These are phyloP conservation scores for Artemisia tridentata DNA, from an alignment of 129 eudicot genomes.

Conservation along the genomic window DNA sequence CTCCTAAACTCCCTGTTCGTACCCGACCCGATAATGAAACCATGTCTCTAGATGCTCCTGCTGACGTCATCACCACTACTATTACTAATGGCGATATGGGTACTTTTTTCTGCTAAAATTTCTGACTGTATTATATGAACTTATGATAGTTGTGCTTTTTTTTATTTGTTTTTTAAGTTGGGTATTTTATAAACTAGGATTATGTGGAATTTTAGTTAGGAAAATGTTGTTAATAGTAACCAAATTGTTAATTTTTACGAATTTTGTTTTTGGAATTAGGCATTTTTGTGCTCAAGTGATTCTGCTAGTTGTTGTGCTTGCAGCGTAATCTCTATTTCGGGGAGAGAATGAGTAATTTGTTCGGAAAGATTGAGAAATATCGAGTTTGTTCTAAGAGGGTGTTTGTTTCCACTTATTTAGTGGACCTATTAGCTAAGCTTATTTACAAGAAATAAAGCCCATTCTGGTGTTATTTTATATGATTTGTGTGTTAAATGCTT, in stretches of 20 bases:
- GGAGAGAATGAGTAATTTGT: too few species aligned
- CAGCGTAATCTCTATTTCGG: too few species aligned
- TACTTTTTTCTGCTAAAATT: not conserved
- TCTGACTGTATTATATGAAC: not conserved
- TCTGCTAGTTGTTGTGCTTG: not conserved
- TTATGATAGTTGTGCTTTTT: too few species aligned
- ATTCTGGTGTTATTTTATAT: too few species aligned
- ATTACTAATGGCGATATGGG: constrained; percentile 35
- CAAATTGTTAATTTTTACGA: not conserved
- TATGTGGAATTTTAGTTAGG: not conserved
- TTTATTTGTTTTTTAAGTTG: not conserved
- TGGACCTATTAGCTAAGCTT: not conserved
- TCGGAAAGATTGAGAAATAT: too few species aligned
- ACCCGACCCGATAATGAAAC: constrained; percentile 20
- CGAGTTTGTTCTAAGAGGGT: not conserved
- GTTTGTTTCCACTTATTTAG: not conserved
- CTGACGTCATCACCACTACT: constrained; percentile 16
- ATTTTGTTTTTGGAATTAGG: not conserved
- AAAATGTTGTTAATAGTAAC: not conserved
- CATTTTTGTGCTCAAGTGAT: not conserved
- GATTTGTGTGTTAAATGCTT: not conserved
- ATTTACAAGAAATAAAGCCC: not conserved
- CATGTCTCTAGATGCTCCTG: constrained; percentile 26
- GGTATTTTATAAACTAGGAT: not conserved
- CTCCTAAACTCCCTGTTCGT: constrained; percentile 86